Evolutionary conservation across 495 filamentous ascomycete genomes (phyloP).

Genomic region (Penicillium taxi): DNA sequence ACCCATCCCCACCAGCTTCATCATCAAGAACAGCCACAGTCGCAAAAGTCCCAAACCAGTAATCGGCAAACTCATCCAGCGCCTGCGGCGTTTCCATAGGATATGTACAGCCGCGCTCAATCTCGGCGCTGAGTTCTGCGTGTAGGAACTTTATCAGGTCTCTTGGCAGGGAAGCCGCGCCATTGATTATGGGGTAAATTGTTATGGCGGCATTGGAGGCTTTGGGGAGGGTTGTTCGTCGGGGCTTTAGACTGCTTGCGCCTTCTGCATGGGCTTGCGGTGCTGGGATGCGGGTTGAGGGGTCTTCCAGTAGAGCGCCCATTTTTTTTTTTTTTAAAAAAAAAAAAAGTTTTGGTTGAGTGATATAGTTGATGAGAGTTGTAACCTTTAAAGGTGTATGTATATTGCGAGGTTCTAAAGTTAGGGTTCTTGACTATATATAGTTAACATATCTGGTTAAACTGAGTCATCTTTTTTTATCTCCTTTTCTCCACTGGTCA

Average conservation of each 20-base stretch:
- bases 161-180: slow-evolving; percentile 52
- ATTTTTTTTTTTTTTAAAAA: too few species aligned
- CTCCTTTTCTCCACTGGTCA: too few species aligned
- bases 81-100: slow-evolving; percentile 75
- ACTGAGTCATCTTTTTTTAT: too few species aligned
- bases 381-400: too few species aligned
- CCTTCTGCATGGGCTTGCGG: slow-evolving; percentile 45
- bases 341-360: too few species aligned
- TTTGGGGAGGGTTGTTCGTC: slow-evolving; percentile 64
- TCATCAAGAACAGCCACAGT: slow-evolving; percentile 77
- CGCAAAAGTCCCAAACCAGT: slow-evolving; percentile 94
- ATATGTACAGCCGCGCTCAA: slow-evolving; percentile 86
- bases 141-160: slow-evolving; percentile 57
- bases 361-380: too few species aligned
- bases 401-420: too few species aligned
- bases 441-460: too few species aligned
- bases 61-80: slow-evolving; percentile 64
- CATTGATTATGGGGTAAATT: slow-evolving; percentile 62
- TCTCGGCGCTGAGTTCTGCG: slow-evolving; percentile 80
- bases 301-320: slow-evolving; percentile 70
- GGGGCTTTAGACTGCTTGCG: slow-evolving; percentile 57
- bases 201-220: slow-evolving; percentile 73
- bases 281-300: slow-evolving; percentile 45
- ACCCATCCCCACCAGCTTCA: slow-evolving; percentile 13
- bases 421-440: too few species aligned